Conservation (phyloP, 345 rosid species). For the Rubroshorea leprosula region DNA sequence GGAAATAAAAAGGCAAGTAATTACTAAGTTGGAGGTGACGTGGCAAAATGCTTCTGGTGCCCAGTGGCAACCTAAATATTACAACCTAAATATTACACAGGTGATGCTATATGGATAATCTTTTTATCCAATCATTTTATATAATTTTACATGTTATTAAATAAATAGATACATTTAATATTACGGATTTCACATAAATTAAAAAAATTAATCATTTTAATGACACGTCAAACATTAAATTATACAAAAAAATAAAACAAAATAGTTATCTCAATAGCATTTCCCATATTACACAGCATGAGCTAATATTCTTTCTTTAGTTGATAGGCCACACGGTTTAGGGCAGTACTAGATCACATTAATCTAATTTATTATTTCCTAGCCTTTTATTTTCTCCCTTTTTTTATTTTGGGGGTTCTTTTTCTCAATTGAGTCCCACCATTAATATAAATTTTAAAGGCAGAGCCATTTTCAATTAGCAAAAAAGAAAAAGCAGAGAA, state of each 20-base stretch:
- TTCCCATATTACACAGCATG: too few species aligned
- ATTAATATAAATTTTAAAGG: neutral
- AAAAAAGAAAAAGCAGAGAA: neutral
- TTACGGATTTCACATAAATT: too few species aligned
- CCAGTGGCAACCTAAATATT: neutral
- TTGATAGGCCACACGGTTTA: neutral
- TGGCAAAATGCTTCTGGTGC: neutral
- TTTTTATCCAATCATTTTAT: too few species aligned
- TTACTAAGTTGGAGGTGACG: neutral
- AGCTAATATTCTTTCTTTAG: neutral
- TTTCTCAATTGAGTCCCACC: neutral
- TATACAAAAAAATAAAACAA: too few species aligned
- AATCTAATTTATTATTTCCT: too few species aligned
- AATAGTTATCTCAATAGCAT: too few species aligned
- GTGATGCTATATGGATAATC: too few species aligned
- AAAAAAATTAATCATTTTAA: too few species aligned
- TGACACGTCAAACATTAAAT: too few species aligned
- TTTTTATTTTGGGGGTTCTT: neutral
- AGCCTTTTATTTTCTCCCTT: neutral
- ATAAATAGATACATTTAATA: too few species aligned
- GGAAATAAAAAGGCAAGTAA: neutral
- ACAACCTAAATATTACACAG: too few species aligned
- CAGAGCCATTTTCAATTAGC: neutral
- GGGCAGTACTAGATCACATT: neutral
- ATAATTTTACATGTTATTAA: too few species aligned